Base-by-base conservation (phyloP, 106 monocot genomes). In the Dendrobium catenatum region DNA sequence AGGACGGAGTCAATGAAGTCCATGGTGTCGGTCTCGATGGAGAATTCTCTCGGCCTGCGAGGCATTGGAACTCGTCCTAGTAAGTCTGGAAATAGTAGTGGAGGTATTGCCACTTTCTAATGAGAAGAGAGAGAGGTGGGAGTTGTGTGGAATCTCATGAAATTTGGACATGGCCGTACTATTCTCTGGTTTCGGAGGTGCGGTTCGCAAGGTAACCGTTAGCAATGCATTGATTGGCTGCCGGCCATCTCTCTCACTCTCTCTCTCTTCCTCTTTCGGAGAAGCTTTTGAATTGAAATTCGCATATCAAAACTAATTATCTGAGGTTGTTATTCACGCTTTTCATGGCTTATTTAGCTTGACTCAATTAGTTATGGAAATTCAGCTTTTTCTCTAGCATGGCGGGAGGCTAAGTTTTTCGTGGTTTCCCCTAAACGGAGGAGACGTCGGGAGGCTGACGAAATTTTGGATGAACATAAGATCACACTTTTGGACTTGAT, bases 1-100 rank as follows among this genome's bases (percentile, higher is more conserved):
- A 92, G 75, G 42, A 90, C 54, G 19, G 88, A 82, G 55, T 88
- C 90, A 19, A 83, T 81, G 15, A 93, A 90, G 49, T 89, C 87
- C 18, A 79, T 76, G 10, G 42, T 18, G 56, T 84, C 80, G 9
- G 72, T n/a, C 16, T 80, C 83, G 56, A 33, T 4, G 37, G 41
- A 42, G 58, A 78, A 40, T 58, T 55, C 58, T n/a, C 58, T 58
- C 58, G 58, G 55, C 37, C 33, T 56, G 78, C 58, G 78, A 59
- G 78, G 78, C 78, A 78, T 77, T 78, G 78, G 33, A 58, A 55
- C 20, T 13, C 70, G 70, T 27, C 18, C 10, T 22, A 9, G 9
- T 68, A 9, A 22, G 16, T 68, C 0, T 22, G 67, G 26, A 22
- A 17, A 9, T 37, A 3, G 37, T 11, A 37, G 1, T 42, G 42